Evolutionary conservation across 2,329 filamentous ascomycete genomes (phyloP).

Genomic region (Phialocephala sp.): DNA sequence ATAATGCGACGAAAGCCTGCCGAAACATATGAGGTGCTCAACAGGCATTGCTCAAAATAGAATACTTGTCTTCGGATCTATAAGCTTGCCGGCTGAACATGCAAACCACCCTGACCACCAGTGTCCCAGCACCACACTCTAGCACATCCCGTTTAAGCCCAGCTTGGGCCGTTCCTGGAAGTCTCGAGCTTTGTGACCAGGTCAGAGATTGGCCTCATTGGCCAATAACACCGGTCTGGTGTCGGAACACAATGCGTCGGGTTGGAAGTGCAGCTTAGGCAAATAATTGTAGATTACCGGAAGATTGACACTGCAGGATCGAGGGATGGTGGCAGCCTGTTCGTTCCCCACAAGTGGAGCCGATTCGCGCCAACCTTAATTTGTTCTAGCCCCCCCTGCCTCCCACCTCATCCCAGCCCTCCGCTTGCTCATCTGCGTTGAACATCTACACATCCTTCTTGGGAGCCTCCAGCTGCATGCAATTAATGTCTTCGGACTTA

Average conservation of each 20-base stretch:
- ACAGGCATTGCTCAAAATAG: conserved; percentile 13
- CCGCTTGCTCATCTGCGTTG: conserved; percentile 8
- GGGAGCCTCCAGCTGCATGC: conserved; percentile 13
- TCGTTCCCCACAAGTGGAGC: conserved; percentile 18
- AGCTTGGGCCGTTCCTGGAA: conserved; percentile 16
- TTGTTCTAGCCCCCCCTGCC: background rate
- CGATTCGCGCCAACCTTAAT: conserved; percentile 20
- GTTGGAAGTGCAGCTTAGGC: conserved; percentile 22
- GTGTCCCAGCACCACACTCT: conserved; percentile 5
- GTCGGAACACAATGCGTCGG: conserved; percentile 7
- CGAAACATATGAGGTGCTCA: background rate
- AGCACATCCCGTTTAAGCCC: background rate
- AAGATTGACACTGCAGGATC: conserved; percentile 23
- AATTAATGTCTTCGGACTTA: conserved; percentile 19
- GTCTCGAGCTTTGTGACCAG: conserved; percentile 1
- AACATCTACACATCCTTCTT: background rate
- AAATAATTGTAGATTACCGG: conserved; percentile 24
- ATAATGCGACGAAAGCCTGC: background rate
- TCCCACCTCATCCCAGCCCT: conserved; percentile 16
- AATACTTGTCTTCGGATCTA: conserved; percentile 11
- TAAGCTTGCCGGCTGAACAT: conserved; percentile 25
- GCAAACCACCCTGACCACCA: conserved; percentile 20
- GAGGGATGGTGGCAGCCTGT: conserved; percentile 9
- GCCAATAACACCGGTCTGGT: conserved; percentile 6
- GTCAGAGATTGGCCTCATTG: background rate